phyloP scores from a whole-genome alignment of 352 stramenopile genomes.

The Phytophthora pinifolia region DNA sequence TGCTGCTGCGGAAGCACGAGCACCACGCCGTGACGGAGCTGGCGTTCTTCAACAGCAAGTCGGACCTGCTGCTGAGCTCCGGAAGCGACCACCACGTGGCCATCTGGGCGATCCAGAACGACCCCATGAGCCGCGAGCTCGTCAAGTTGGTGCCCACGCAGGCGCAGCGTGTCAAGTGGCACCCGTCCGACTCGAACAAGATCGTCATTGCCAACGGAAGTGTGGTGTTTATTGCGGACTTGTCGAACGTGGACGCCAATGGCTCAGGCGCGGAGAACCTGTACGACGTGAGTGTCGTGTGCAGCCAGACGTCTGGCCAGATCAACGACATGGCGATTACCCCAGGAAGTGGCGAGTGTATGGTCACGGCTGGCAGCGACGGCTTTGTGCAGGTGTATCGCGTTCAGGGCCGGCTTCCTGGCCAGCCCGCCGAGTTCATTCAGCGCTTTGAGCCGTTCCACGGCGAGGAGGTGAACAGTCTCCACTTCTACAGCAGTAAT shows the following conservation, averaged over 20 bases:
- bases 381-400: conserved; percentile 83
- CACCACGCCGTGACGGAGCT: conserved; percentile 73
- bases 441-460: conserved; percentile 81
- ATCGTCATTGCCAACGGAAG: conserved; percentile 72
- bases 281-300: conserved; percentile 69
- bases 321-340: conserved; percentile 86
- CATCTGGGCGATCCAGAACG: conserved; percentile 65
- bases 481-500: conserved; percentile 69
- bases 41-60: conserved; percentile 72
- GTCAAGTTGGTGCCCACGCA: conserved; percentile 60
- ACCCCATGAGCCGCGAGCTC: conserved; percentile 71
- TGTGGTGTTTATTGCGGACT: conserved; percentile 61
- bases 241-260: conserved; percentile 48
- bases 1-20: conserved; percentile 78
- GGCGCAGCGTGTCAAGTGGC: conserved; percentile 78
- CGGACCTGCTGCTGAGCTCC: conserved; percentile 64
- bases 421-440: conserved; percentile 62
- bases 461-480: conserved; percentile 62
- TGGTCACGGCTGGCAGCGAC: conserved; percentile 74
- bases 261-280: conserved; percentile 54
- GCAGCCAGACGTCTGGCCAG: conserved; percentile 59
- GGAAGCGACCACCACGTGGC: conserved; percentile 77
- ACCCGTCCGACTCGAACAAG: conserved; percentile 71
- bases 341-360: conserved; percentile 42
- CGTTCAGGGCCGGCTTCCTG: conserved; percentile 44